Percentiles rank a stretch among this genome's conserved stretches.
Evolutionary conservation across 2,329 filamentous ascomycete species (phyloP).

Genomic region (Nakataea oryzae): DNA sequence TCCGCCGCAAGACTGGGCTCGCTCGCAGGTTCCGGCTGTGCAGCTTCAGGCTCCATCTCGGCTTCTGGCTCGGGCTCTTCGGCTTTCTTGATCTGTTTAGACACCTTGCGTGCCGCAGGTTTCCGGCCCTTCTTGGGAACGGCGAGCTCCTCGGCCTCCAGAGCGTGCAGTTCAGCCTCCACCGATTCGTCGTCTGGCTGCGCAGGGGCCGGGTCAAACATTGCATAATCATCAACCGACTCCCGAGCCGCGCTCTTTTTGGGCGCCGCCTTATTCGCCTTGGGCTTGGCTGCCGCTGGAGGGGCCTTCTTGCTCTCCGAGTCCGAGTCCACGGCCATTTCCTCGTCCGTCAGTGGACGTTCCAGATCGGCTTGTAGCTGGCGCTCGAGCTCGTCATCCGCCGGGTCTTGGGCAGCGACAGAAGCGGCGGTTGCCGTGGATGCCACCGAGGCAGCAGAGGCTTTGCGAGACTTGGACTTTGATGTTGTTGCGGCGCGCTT

Average conservation of each 20-base stretch:
- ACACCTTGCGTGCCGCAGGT: conserved; percentile 36
- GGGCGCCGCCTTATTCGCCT: conserved; percentile 14
- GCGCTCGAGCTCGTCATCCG: conserved; percentile 57
- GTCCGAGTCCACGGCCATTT: conserved; percentile 33
- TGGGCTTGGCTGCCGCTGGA: conserved; percentile 16
- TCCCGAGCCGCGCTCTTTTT: conserved; percentile 14
- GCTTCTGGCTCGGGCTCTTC: conserved; percentile 20
- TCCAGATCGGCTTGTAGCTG: conserved; percentile 57
- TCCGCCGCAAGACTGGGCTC: conserved; percentile 5
- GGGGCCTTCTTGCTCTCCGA: conserved; percentile 26
- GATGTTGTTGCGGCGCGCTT: conserved; percentile 37
- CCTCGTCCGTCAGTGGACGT: conserved; percentile 40
- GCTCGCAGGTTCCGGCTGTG: conserved; percentile 9
- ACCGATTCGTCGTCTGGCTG: conserved; percentile 35
- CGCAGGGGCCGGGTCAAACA: conserved; percentile 39
- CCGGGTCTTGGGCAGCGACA: conserved; percentile 30
- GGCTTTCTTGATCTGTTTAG: conserved; percentile 39
- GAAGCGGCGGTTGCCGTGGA: conserved; percentile 33
- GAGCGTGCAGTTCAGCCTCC: conserved; percentile 36
- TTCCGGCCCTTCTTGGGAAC: conserved; percentile 46
- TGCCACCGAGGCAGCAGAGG: conserved; percentile 31
- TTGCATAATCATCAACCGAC: conserved; percentile 31
- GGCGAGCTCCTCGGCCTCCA: conserved; percentile 36
- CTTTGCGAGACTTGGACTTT: conserved; percentile 30
- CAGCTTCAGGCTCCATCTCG: conserved; percentile 8